Conservation (phyloP, 306 rosid species). For the Medicago arabica region DNA sequence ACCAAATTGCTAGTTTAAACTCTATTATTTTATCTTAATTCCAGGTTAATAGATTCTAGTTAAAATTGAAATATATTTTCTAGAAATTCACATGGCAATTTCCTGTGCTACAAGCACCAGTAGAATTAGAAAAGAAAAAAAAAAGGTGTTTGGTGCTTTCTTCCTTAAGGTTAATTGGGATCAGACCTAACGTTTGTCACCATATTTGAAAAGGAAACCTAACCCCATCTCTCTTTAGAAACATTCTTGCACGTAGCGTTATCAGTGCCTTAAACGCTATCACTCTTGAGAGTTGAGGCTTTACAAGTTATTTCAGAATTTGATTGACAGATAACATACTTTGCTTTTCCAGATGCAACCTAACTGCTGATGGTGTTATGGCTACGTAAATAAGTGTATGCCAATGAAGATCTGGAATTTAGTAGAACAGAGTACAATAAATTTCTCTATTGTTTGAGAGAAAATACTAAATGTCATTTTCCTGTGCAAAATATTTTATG, state of each 20-base stretch:
- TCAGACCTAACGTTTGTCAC: not conserved
- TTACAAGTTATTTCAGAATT: not conserved
- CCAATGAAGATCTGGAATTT: not conserved
- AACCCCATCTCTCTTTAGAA: not conserved
- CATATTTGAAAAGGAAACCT: slow-evolving; percentile 16
- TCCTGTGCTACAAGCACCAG: not conserved
- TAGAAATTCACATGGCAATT: not conserved
- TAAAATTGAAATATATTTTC: too few relatives aligned
- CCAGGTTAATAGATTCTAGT: too few relatives aligned
- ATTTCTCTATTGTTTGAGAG: not conserved
- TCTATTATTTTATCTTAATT: too few relatives aligned
- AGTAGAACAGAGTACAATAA: not conserved
- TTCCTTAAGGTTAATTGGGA: slow-evolving; percentile 14
- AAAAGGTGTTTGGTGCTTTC: not conserved
- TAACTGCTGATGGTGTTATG: slow-evolving; percentile 3
- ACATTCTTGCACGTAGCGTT: slow-evolving; percentile 25
- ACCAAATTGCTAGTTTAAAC: too few relatives aligned
- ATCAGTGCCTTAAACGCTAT: not conserved
- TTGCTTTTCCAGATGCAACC: not conserved
- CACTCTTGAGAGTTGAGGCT: not conserved
- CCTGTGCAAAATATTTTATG: not conserved
- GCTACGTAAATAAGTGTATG: not conserved
- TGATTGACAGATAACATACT: slow-evolving; percentile 3
- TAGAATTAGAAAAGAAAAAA: slow-evolving; percentile 4
- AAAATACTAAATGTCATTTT: slow-evolving; percentile 30